phyloP scores from a whole-genome alignment of 2,329 filamentous ascomycete genomes.

The Leptosphaerulina australis region DNA sequence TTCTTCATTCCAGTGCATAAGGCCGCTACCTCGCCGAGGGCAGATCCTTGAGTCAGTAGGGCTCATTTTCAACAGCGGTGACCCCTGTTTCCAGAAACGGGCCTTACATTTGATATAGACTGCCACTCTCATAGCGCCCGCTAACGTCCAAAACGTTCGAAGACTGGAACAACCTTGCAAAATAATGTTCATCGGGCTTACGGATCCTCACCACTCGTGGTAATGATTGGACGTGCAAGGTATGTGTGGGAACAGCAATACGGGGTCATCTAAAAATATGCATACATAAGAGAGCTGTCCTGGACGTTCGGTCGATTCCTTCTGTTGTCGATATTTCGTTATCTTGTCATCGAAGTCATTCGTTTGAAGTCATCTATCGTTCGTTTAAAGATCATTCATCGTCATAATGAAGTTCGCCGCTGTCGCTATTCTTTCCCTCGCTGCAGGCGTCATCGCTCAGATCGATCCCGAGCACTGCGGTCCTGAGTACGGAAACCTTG shows the following conservation, averaged over 20 bases:
- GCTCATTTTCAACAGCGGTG: neutral
- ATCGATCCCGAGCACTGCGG: conserved; percentile 42
- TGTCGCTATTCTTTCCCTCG: conserved; percentile 36
- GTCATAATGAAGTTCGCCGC: conserved; percentile 42
- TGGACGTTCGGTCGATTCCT: conserved; percentile 2
- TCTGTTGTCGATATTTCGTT: conserved; percentile 4
- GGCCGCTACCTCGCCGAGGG: conserved; percentile 7
- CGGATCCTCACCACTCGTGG: conserved; percentile 15
- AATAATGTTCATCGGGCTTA: conserved; percentile 3
- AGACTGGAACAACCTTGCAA: conserved; percentile 9
- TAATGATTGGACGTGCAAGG: conserved; percentile 22
- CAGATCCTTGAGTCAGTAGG: conserved; percentile 15
- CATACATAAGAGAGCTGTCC: conserved; percentile 15
- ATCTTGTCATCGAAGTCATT: conserved; percentile 1
- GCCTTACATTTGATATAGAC: conserved; percentile 18
- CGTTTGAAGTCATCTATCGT: conserved; percentile 2
- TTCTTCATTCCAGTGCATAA: conserved; percentile 10
- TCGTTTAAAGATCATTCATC: conserved; percentile 16
- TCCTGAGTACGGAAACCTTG: conserved; percentile 39
- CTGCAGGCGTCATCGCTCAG: conserved; percentile 37
- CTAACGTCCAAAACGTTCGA: conserved; percentile 21
- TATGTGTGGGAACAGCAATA: conserved; percentile 21
- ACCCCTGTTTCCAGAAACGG: conserved; percentile 24
- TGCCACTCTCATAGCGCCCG: conserved; percentile 24
- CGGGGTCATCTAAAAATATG: conserved; percentile 20